Conservation (phyloP, 2,329 filamentous ascomycete genomes). For the Rutstroemia sp. region DNA sequence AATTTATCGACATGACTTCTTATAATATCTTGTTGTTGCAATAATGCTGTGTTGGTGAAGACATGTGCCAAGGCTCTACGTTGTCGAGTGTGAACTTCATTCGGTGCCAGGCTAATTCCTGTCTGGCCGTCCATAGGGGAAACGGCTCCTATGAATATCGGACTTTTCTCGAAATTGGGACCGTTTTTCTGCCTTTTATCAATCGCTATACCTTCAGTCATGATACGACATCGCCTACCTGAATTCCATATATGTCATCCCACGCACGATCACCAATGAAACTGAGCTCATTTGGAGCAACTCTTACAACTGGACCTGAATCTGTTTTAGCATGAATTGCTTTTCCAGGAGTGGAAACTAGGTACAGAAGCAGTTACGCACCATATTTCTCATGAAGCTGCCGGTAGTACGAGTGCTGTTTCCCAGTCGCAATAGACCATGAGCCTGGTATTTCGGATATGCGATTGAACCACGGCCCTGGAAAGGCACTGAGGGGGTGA, state of each 20-base stretch:
- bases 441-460: neutral
- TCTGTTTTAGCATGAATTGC: too few relatives aligned
- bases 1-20: constrained; percentile 6
- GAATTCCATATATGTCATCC: neutral
- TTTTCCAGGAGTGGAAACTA: too few relatives aligned
- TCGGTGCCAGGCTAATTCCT: constrained; percentile 4
- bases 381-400: too few relatives aligned
- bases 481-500: neutral
- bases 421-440: neutral
- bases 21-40: constrained; percentile 17
- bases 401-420: neutral
- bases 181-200: too few relatives aligned
- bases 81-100: constrained; percentile 20
- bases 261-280: constrained; percentile 14
- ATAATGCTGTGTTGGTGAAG: constrained; percentile 27
- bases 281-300: constrained; percentile 26
- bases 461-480: neutral
- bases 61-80: constrained; percentile 23
- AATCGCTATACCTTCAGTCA: too few relatives aligned
- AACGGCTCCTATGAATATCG: constrained; percentile 9
- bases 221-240: neutral
- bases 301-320: constrained; percentile 20
- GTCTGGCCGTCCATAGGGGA: constrained; percentile 2
- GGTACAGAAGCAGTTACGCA: too few relatives aligned
- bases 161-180: constrained; percentile 3